Evolutionary conservation across 176 grass and related monocot genomes (phyloP).

Genomic region (Elymus sibiricus): DNA sequence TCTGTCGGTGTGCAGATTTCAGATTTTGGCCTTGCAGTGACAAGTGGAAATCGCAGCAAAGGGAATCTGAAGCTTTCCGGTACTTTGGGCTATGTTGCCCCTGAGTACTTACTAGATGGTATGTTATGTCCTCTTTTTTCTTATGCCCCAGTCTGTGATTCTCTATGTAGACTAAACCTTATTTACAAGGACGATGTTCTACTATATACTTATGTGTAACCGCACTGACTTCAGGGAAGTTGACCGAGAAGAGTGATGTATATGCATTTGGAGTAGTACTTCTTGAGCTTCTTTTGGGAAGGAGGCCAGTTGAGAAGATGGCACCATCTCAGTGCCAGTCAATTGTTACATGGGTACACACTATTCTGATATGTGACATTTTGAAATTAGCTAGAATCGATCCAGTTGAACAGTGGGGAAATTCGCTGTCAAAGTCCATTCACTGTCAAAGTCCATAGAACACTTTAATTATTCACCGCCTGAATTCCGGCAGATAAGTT

Average conservation of each 20-base stretch:
- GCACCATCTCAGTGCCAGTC: slow-evolving; percentile 80
- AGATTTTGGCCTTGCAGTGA: slow-evolving; percentile 89
- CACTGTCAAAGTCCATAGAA: neutral
- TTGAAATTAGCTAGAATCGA: neutral
- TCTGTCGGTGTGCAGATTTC: slow-evolving; percentile 61
- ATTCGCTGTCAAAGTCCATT: neutral
- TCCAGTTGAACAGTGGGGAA: neutral
- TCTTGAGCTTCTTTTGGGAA: slow-evolving; percentile 88
- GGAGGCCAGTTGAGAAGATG: slow-evolving; percentile 85
- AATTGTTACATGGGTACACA: slow-evolving; percentile 89
- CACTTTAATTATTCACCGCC: neutral
- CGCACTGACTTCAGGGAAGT: slow-evolving; percentile 63
- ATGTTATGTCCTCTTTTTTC: neutral
- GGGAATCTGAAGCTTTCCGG: slow-evolving; percentile 77
- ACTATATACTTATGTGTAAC: slow-evolving; percentile 18
- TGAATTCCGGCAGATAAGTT: slow-evolving; percentile 4
- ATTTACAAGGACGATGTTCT: neutral
- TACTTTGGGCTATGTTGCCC: slow-evolving; percentile 85
- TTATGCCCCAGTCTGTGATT: neutral
- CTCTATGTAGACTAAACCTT: neutral
- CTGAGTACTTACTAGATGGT: slow-evolving; percentile 93
- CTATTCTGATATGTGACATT: neutral
- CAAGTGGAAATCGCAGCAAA: slow-evolving; percentile 66
- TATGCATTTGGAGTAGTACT: slow-evolving; percentile 98
- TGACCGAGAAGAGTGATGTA: slow-evolving; percentile 98